Conservation (phyloP, 108 stramenopile species). For the Stephanodiscus triporus region DNA sequence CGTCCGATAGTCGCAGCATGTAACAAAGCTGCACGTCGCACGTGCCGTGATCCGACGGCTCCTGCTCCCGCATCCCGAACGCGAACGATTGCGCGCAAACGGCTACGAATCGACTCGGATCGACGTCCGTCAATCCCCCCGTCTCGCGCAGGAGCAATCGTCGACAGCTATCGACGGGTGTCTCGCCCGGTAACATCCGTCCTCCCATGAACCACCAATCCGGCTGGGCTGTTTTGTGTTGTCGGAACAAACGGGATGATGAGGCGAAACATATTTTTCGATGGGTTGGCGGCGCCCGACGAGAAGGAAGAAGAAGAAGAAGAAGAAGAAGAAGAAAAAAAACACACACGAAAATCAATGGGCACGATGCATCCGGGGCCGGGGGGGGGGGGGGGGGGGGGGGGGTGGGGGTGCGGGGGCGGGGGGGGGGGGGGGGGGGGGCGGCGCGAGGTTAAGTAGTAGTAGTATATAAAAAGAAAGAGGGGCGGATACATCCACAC, state of each 20-base stretch:
- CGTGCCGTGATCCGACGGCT: slow-evolving; percentile 48
- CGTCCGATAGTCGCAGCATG: slow-evolving; percentile 19
- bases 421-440: background rate
- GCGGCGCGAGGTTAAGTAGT: no score
- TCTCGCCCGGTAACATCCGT: slow-evolving; percentile 53
- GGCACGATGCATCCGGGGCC: no score
- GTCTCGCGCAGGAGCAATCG: slow-evolving; percentile 44
- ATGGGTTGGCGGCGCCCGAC: no score
- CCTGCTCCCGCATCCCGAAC: slow-evolving; percentile 53
- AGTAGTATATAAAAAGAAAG: no score
- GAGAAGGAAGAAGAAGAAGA: no score
- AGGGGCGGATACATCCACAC: no score
- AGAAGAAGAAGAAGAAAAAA: no score
- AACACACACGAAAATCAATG: no score
- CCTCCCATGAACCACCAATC: slow-evolving; percentile 66
- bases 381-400: no score
- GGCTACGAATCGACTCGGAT: slow-evolving; percentile 21
- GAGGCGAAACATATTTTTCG: no score
- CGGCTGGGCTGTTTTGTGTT: slow-evolving; percentile 31
- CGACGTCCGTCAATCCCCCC: slow-evolving; percentile 26
- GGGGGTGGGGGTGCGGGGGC: background rate
- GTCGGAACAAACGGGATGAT: no score
- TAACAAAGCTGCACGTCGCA: slow-evolving; percentile 52
- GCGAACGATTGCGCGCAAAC: slow-evolving; percentile 53
- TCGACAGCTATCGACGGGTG: slow-evolving; percentile 41